Evolutionary conservation across 257 asterid genomes (phyloP).

Genomic region (Ophiorrhiza pumila): DNA sequence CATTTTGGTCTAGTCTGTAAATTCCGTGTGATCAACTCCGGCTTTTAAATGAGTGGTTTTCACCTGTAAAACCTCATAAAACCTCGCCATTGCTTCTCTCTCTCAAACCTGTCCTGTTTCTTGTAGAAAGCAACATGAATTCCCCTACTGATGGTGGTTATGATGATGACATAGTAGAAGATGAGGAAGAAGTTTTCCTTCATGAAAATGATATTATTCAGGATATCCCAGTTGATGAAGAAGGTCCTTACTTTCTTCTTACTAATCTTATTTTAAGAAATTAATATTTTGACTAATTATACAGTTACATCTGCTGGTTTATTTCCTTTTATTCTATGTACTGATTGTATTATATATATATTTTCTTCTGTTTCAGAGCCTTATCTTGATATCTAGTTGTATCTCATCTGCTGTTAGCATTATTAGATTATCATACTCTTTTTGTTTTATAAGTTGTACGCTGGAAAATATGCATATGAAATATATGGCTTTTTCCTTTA

Average conservation of each 20-base stretch:
- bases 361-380: neutral
- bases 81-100: neutral
- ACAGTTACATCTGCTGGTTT: neutral
- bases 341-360: neutral
- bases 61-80: neutral
- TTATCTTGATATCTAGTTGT: neutral
- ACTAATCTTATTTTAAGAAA: neutral
- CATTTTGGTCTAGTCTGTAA: no score
- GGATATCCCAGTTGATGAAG: constrained; percentile 69
- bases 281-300: neutral
- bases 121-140: constrained; percentile 12
- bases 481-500: neutral
- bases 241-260: constrained; percentile 44
- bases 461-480: neutral
- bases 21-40: no score
- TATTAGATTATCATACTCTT: neutral
- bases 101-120: neutral
- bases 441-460: neutral
- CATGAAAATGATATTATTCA: constrained; percentile 64
- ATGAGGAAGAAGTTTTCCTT: constrained; percentile 42
- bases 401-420: neutral
- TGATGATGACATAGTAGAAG: constrained; percentile 22
- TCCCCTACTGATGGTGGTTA: constrained; percentile 4
- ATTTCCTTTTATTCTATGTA: neutral
- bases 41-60: neutral